Evolutionary conservation across 1,284 basidiomycete species (phyloP), one percentile per base, ranked within the genome.

Genomic region (Rhodotorula sp.): DNA sequence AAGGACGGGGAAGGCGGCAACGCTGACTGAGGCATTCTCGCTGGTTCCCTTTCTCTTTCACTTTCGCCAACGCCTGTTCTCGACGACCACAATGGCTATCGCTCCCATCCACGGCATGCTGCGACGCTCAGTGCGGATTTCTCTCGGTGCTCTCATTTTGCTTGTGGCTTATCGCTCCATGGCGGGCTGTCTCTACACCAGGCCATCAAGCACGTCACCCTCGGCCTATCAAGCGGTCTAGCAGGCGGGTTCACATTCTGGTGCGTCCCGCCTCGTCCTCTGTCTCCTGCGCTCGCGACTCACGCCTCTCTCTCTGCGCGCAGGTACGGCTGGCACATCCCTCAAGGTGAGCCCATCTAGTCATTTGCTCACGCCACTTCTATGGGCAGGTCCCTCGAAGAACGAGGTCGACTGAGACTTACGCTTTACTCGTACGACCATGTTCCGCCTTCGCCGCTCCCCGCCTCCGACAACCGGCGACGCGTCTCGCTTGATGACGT

Each of bases 21-120:
- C 13, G 39, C 39, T 44, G 39, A 8, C 39, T 44, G 39, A 44
- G 13, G 39, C 39, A 17, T 17, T 44, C 39, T 13, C 19, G 39
- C 62, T 57, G 55, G 54, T 46, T 19, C 34, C 5, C 7, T 17
- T n/a, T 20, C 46, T 9, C 15, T 24, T 46, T 27, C 53, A 13
- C 17, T 34, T 27, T 20, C 27, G 24, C 57, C 19, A 17, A 10
- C 24, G 20, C 13, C n/a, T 24, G 27, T 22, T n/a, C 13, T 1
- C 20, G 22, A 46, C 9, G 39, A 10, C 51, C 8, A 36, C 3
- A 5, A 72, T 72, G 71, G 61, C 59, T 10, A 69, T 72, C 58
- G 64, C 64, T 22, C 71, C 71, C 6, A 72, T 72, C 34, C 57
- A 58, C 27, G 71, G 71, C 29, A 54, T 49, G 34, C 58, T 72